Evolutionary conservation across 192 early-diverging fungal genomes (phyloP).

Genomic region (Coemansia sp.): DNA sequence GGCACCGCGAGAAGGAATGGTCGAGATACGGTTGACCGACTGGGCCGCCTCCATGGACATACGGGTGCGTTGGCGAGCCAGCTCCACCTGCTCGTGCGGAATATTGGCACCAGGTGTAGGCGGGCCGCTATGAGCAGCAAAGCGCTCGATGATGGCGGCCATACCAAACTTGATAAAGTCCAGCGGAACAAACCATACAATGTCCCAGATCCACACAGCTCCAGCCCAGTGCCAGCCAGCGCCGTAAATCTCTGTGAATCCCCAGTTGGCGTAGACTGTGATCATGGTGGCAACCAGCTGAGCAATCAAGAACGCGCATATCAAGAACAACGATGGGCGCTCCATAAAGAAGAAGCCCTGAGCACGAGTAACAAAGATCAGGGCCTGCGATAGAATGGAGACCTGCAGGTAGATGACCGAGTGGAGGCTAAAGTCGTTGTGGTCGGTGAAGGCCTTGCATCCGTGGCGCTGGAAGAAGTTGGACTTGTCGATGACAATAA

Average conservation of each 20-base stretch:
- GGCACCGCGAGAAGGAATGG: conserved; percentile 57
- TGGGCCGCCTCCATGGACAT: conserved; percentile 55
- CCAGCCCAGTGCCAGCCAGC: conserved; percentile 76
- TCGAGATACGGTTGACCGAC: conserved; percentile 60
- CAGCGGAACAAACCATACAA: conserved; percentile 73
- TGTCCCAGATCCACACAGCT: conserved; percentile 76
- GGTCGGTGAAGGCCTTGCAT: conserved; percentile 49
- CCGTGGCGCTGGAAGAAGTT: conserved; percentile 67
- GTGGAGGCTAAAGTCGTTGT: conserved; percentile 66
- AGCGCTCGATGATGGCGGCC: conserved; percentile 60
- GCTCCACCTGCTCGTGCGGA: conserved; percentile 45
- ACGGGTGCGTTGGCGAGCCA: conserved; percentile 56
- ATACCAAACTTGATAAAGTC: conserved; percentile 79
- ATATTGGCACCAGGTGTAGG: conserved; percentile 31
- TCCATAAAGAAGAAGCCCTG: conserved; percentile 75
- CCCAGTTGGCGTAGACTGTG: conserved; percentile 79
- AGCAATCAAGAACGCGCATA: conserved; percentile 64
- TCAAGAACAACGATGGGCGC: conserved; percentile 67
- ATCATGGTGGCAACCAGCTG: conserved; percentile 78
- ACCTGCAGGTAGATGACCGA: conserved; percentile 80
- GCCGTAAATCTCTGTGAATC: conserved; percentile 68
- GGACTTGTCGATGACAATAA: conserved; percentile 61
- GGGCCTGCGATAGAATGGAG: conserved; percentile 72
- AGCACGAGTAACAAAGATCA: conserved; percentile 76
- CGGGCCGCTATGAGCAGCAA: conserved; percentile 23